A percentile compares a stretch with the other conserved stretches of the same genome.
Conservation (phyloP, 2,329 filamentous ascomycete species). For the Cladobotryum mycophilum region DNA sequence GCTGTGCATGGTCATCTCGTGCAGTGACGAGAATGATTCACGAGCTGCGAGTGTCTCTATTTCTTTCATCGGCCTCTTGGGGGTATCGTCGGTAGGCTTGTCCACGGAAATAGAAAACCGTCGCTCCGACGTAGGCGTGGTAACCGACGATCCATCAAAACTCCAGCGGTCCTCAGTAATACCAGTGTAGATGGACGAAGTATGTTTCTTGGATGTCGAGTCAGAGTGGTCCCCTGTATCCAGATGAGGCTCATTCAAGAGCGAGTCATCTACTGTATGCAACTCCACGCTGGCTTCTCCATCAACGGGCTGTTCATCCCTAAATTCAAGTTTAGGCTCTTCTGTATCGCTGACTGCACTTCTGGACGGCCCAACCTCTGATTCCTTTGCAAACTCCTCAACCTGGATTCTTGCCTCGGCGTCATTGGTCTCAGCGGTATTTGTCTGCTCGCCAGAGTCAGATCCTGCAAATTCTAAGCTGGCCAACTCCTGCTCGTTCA, state of each 20-base stretch:
- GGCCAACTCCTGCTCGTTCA: constrained; percentile 12
- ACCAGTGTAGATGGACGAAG: constrained; percentile 34
- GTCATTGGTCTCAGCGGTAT: too few species aligned
- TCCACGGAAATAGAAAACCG: constrained; percentile 28
- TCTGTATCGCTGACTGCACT: not conserved
- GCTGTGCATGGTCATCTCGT: not conserved
- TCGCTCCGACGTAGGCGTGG: constrained; percentile 34
- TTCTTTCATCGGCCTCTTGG: constrained; percentile 22
- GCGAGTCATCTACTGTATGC: not conserved
- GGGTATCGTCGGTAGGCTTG: constrained; percentile 25
- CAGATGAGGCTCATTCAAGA: constrained; percentile 9
- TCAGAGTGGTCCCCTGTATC: constrained; percentile 24
- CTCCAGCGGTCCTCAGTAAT: constrained; percentile 32
- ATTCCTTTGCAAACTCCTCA: not conserved
- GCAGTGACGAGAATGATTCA: constrained; percentile 2
- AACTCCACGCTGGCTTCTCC: not conserved
- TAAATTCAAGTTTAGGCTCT: not conserved
- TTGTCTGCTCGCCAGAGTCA: not conserved
- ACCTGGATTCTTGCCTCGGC: not conserved
- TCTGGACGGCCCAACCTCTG: not conserved
- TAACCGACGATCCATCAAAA: constrained; percentile 30
- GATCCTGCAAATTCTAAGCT: not conserved
- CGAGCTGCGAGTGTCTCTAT: constrained; percentile 9
- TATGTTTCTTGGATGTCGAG: constrained; percentile 27
- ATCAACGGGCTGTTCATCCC: not conserved